A percentile compares a stretch with the other conserved stretches of the same genome.
Conservation (phyloP, 2,329 filamentous ascomycete genomes). For the Ophiostoma quercus region DNA sequence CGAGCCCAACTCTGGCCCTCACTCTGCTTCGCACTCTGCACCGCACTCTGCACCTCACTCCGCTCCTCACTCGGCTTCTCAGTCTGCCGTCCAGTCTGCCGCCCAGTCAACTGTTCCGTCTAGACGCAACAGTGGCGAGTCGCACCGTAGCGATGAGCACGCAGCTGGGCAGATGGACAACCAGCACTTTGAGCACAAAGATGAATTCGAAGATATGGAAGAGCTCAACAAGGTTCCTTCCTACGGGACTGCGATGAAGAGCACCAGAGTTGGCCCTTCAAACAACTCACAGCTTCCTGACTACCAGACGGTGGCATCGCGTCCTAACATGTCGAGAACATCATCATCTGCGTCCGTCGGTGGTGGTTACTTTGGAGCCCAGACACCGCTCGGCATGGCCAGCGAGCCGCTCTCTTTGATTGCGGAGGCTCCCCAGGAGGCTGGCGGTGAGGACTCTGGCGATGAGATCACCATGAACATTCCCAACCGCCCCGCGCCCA, state of each 20-base stretch:
- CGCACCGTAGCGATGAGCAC: conserved; percentile 26
- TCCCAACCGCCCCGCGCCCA: neutral
- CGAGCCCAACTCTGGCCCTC: conserved; percentile 11
- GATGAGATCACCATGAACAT: conserved; percentile 3
- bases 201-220: conserved; percentile 56
- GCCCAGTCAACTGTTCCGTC: conserved; percentile 36
- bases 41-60: neutral
- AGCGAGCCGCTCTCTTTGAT: conserved; percentile 32
- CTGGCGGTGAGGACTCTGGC: neutral
- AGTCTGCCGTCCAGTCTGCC: conserved; percentile 11
- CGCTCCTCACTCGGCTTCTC: conserved; percentile 1
- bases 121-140: conserved; percentile 50
- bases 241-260: conserved; percentile 67
- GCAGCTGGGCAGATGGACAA: conserved; percentile 35
- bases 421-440: conserved; percentile 29
- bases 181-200: conserved; percentile 47
- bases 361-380: neutral
- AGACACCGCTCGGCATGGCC: neutral
- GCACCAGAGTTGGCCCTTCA: conserved; percentile 49
- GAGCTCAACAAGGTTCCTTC: conserved; percentile 70
- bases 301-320: conserved; percentile 54
- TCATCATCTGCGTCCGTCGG: conserved; percentile 33
- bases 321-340: conserved; percentile 44
- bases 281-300: conserved; percentile 53
- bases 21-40: conserved; percentile 29